These are phyloP conservation scores for Calocybe indica DNA, from an alignment of 768 basidiomycete species.

Conservation along the genomic window DNA sequence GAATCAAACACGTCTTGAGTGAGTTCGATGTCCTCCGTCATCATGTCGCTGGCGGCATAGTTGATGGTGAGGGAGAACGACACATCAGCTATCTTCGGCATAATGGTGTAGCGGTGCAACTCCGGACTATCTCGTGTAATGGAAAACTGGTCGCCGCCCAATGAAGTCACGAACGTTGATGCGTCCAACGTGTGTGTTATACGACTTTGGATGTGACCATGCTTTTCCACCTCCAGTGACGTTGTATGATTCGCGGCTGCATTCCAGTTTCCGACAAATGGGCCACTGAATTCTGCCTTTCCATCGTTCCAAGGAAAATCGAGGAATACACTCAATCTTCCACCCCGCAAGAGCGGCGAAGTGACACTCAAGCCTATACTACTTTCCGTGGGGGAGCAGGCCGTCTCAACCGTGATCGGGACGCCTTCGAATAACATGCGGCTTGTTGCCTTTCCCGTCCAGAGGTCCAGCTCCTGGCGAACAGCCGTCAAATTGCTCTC, in stretches of 20 bases:
- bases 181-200: slow-evolving; percentile 37
- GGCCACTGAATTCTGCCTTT: slow-evolving; percentile 45
- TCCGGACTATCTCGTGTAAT: slow-evolving; percentile 36
- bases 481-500: slow-evolving; percentile 30
- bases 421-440: slow-evolving; percentile 31
- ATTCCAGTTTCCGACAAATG: slow-evolving; percentile 51
- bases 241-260: slow-evolving; percentile 44
- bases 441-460: slow-evolving; percentile 47
- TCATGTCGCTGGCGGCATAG: slow-evolving; percentile 11
- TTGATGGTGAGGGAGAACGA: slow-evolving; percentile 31
- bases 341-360: slow-evolving; percentile 32
- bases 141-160: slow-evolving; percentile 32
- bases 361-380: slow-evolving; percentile 32
- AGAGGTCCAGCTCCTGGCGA: slow-evolving; percentile 45
- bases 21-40: neutral
- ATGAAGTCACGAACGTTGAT: slow-evolving; percentile 35
- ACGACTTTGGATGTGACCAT: slow-evolving; percentile 20
- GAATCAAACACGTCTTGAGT: slow-evolving; percentile 10
- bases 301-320: slow-evolving; percentile 64
- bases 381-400: slow-evolving; percentile 31
- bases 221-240: slow-evolving; percentile 15
- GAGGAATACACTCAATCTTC: slow-evolving; percentile 40
- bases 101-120: slow-evolving; percentile 42
- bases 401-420: slow-evolving; percentile 31
- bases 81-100: slow-evolving; percentile 17